Evolutionary conservation across 768 basidiomycete species (phyloP).

Genomic region (Zangia roseola): DNA sequence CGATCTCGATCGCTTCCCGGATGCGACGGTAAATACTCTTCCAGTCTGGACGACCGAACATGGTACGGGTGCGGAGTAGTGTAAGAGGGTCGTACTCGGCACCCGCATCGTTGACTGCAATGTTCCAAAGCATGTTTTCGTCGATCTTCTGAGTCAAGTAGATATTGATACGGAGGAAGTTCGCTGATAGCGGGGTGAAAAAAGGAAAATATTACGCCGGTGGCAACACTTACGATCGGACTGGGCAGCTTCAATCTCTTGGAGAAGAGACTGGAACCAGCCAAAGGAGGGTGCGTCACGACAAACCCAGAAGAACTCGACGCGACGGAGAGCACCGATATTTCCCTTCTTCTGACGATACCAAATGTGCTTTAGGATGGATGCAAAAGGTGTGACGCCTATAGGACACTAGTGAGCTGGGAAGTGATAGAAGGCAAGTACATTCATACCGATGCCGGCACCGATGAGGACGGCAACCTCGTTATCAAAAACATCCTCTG

Average conservation of each 20-base stretch:
- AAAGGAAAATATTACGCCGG: neutral
- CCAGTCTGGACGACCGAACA: constrained; percentile 93
- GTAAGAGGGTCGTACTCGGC: constrained; percentile 89
- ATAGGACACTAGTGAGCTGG: neutral
- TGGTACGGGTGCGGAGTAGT: constrained; percentile 81
- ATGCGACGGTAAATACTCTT: constrained; percentile 74
- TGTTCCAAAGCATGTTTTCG: constrained; percentile 90
- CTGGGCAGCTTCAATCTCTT: constrained; percentile 86
- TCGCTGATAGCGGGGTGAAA: constrained; percentile 49
- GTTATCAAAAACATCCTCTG: constrained; percentile 84
- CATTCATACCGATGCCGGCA: constrained; percentile 79
- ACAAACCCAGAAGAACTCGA: constrained; percentile 95
- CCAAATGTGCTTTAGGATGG: constrained; percentile 95
- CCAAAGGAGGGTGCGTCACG: constrained; percentile 96
- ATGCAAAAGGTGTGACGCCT: constrained; percentile 94
- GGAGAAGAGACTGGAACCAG: constrained; percentile 91
- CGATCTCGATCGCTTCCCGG: constrained; percentile 74
- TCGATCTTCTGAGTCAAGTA: constrained; percentile 86
- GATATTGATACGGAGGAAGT: constrained; percentile 90
- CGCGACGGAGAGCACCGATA: constrained; percentile 78
- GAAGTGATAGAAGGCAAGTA: neutral
- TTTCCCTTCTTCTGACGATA: constrained; percentile 80
- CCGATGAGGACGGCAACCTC: constrained; percentile 92
- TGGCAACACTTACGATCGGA: constrained; percentile 67
- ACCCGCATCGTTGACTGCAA: constrained; percentile 83